These are phyloP conservation scores for Lagenaria siceraria DNA, from an alignment of 306 rosid genomes.

Conservation along the genomic window DNA sequence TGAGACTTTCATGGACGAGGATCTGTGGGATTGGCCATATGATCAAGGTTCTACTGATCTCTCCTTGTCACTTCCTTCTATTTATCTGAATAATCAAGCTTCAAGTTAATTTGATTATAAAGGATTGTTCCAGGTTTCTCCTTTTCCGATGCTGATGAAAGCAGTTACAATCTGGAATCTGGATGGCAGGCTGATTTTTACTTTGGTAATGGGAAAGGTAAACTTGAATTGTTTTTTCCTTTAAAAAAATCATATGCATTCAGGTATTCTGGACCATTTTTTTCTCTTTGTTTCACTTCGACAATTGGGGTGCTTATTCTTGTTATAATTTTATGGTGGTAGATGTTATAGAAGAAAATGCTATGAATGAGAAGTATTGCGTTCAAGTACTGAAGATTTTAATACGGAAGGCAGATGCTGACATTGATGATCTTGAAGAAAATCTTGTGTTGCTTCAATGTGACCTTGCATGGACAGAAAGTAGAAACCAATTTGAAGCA, in stretches of 20 bases:
- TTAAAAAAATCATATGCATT: not conserved
- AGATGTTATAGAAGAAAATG: conserved; percentile 63
- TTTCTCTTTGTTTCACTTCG: not conserved
- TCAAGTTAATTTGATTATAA: not conserved
- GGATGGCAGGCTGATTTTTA: conserved; percentile 37
- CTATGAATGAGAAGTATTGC: conserved; percentile 39
- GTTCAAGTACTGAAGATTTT: conserved; percentile 43
- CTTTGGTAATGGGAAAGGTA: conserved; percentile 41
- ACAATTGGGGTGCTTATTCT: not conserved
- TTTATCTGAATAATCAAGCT: not conserved
- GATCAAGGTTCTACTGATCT: conserved; percentile 36
- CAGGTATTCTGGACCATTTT: not conserved
- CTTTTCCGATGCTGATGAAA: conserved; percentile 26
- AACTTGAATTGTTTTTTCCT: not conserved
- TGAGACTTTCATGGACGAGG: conserved; percentile 41
- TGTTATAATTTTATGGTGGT: conserved; percentile 3
- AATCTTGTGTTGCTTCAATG: conserved; percentile 42
- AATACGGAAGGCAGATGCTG: conserved; percentile 38
- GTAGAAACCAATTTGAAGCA: conserved; percentile 37
- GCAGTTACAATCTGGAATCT: conserved; percentile 14
- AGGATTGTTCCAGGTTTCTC: conserved; percentile 14
- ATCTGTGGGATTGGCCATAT: conserved; percentile 49
- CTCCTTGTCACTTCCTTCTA: not conserved
- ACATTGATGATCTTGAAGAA: conserved; percentile 49
- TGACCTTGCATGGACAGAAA: conserved; percentile 29